A percentile compares a stretch with the other conserved stretches of the same genome.
phyloP scores from a whole-genome alignment of 2,329 filamentous ascomycete species.

The Colletotrichum sp. region DNA sequence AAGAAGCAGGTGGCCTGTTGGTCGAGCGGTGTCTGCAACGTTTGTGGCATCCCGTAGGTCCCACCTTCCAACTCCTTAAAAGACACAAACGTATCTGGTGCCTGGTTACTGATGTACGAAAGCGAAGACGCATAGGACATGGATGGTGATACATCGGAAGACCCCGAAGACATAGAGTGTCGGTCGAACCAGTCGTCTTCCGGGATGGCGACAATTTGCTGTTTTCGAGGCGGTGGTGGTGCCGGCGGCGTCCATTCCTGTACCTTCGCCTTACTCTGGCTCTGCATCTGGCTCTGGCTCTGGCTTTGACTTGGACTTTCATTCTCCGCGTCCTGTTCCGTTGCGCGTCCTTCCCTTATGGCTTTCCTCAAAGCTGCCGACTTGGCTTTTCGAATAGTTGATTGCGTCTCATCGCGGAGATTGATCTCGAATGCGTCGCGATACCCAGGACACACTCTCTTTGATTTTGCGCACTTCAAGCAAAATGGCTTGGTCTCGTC shows the following conservation, averaged over 20 bases:
- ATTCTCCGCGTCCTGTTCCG: constrained; percentile 7
- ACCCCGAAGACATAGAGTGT: constrained; percentile 7
- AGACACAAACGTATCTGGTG: constrained; percentile 7
- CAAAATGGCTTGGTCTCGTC: constrained; percentile 39
- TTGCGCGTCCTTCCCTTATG: constrained; percentile 12
- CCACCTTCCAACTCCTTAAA: constrained; percentile 10
- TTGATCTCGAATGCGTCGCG: constrained; percentile 24
- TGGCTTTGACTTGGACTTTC: neutral
- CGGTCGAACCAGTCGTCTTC: constrained; percentile 17
- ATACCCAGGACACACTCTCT: constrained; percentile 21
- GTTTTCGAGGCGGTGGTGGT: constrained; percentile 1
- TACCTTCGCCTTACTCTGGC: neutral
- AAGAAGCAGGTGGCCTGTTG: constrained; percentile 29
- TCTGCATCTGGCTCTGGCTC: neutral
- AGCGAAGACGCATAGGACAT: constrained; percentile 16
- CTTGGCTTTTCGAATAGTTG: constrained; percentile 23
- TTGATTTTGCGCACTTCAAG: constrained; percentile 34
- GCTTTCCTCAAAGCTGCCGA: constrained; percentile 20
- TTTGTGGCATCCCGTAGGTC: constrained; percentile 14
- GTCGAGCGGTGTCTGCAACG: constrained; percentile 25
- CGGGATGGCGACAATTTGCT: constrained; percentile 2
- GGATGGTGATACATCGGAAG: constrained; percentile 14
- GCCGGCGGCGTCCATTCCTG: constrained; percentile 15
- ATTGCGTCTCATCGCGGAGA: constrained; percentile 22
- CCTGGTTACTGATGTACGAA: constrained; percentile 13